Conservation (phyloP, 768 basidiomycete species). For the Suillus sp. region DNA sequence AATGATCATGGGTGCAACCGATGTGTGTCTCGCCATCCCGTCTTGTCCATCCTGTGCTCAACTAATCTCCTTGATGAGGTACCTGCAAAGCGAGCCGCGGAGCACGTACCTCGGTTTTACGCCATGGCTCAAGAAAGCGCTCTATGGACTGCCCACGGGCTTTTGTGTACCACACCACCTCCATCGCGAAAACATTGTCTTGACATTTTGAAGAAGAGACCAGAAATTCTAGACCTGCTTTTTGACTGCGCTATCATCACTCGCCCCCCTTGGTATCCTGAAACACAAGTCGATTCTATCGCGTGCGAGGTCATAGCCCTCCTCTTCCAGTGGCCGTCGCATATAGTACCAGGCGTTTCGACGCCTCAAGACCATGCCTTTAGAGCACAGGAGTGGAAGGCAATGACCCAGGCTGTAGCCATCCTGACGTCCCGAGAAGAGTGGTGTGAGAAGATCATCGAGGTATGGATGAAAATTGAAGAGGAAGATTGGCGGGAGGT, state of each 20-base stretch:
- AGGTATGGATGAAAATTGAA: slow-evolving; percentile 31
- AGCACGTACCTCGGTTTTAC: slow-evolving; percentile 31
- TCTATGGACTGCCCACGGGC: slow-evolving; percentile 16
- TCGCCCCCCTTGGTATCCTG: slow-evolving; percentile 32
- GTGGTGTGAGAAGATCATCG: slow-evolving; percentile 29
- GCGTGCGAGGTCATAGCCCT: slow-evolving; percentile 28
- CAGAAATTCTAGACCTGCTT: slow-evolving; percentile 25
- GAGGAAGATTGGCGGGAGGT: slow-evolving; percentile 26
- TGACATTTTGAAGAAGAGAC: slow-evolving; percentile 22
- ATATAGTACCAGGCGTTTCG: slow-evolving; percentile 27
- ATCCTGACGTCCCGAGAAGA: slow-evolving; percentile 31
- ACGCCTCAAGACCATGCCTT: slow-evolving; percentile 16
- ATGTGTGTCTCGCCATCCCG: not conserved
- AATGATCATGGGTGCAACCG: slow-evolving; percentile 8
- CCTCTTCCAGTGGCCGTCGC: slow-evolving; percentile 26
- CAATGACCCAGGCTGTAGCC: slow-evolving; percentile 22
- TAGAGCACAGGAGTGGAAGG: slow-evolving; percentile 27
- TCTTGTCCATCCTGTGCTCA: not conserved
- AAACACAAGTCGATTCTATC: slow-evolving; percentile 25
- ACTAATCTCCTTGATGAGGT: slow-evolving; percentile 13
- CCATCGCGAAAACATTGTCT: slow-evolving; percentile 16
- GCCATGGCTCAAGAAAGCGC: slow-evolving; percentile 26
- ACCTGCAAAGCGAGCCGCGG: slow-evolving; percentile 19
- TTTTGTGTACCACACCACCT: slow-evolving; percentile 18
- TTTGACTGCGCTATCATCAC: slow-evolving; percentile 29